Evolutionary conservation across 1,284 basidiomycete genomes (phyloP).

Genomic region (Rhodotorula glutinis): DNA sequence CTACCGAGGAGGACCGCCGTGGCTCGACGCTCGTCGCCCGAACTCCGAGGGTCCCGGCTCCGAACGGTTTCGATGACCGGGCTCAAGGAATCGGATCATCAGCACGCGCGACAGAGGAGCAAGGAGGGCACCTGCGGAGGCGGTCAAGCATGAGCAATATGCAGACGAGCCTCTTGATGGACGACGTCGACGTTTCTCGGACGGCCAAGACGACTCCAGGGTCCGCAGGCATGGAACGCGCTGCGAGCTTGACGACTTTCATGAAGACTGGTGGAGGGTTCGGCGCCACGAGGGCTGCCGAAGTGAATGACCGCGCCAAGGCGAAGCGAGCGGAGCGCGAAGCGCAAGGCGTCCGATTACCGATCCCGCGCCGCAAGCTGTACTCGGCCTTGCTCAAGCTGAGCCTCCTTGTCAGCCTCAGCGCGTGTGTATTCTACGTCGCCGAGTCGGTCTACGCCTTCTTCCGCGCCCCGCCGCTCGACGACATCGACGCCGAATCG

Average conservation of each 20-base stretch:
- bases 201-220: neutral
- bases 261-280: constrained; percentile 10
- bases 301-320: neutral
- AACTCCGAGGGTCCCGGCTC: neutral
- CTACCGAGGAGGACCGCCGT: neutral
- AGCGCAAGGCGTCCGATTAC: neutral
- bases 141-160: constrained; percentile 1
- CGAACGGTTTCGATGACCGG: neutral
- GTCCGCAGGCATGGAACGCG: constrained; percentile 20
- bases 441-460: neutral
- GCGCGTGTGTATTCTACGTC: neutral
- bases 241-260: constrained; percentile 18
- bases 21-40: neutral
- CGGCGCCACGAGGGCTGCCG: too few relatives aligned
- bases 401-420: neutral
- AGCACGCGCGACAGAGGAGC: too few relatives aligned
- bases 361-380: constrained; percentile 3
- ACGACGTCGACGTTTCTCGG: constrained; percentile 1
- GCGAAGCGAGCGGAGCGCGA: neutral
- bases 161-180: constrained; percentile 7
- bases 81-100: too few relatives aligned
- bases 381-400: constrained; percentile 2
- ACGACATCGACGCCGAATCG: neutral
- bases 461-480: neutral
- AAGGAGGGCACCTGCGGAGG: neutral